Evolutionary conservation across 306 rosid genomes (phyloP).

Genomic region (Pachyrhizus erosus): DNA sequence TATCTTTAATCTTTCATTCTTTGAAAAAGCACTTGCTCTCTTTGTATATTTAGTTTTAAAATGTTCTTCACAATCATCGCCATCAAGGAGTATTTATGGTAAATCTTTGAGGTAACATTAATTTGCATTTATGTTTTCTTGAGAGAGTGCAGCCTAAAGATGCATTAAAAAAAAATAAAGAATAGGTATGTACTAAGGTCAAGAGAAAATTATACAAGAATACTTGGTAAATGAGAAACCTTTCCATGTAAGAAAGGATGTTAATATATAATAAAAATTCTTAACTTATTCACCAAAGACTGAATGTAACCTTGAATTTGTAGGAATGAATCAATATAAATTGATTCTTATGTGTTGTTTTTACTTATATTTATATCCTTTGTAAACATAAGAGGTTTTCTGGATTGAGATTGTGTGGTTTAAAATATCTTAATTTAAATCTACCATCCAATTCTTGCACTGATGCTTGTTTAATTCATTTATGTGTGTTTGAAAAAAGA

Average conservation of each 20-base stretch:
- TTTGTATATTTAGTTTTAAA: too few species aligned
- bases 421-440: neutral
- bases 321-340: neutral
- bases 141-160: neutral
- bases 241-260: neutral
- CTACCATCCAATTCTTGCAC: neutral
- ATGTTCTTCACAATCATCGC: neutral
- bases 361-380: neutral
- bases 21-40: too few species aligned
- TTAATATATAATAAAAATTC: neutral
- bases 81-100: neutral
- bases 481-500: neutral
- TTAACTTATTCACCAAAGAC: neutral
- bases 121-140: neutral
- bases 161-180: neutral
- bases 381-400: neutral
- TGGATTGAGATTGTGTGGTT: neutral
- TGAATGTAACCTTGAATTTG: neutral
- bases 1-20: too few species aligned
- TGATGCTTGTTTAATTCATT: neutral
- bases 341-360: neutral
- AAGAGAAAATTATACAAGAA: neutral
- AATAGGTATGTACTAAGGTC: neutral
- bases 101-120: neutral
- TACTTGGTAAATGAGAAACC: neutral